A percentile compares a stretch with the other conserved stretches of the same genome.
phyloP scores from a whole-genome alignment of 345 rosid species.

The Angophora floribunda region DNA sequence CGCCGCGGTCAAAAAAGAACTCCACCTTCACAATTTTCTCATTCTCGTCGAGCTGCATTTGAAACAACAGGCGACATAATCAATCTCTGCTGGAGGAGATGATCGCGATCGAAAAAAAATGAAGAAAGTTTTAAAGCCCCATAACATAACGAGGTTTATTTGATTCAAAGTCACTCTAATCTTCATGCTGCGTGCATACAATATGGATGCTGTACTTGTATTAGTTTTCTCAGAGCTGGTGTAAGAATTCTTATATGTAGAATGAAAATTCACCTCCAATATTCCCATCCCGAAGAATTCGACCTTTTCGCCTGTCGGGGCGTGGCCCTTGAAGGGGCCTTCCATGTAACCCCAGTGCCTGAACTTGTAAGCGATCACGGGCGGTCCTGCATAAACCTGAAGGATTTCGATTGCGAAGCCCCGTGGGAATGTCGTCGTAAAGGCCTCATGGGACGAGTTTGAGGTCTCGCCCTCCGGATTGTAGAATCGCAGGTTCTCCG shows the following conservation, averaged over 20 bases:
- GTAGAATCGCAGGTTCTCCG: slow-evolving; percentile 24
- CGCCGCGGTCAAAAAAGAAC: slow-evolving; percentile 37
- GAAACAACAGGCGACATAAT: not conserved
- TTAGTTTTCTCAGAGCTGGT: not conserved
- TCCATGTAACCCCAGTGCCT: slow-evolving; percentile 74
- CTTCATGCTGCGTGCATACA: not conserved
- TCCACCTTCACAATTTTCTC: slow-evolving; percentile 49
- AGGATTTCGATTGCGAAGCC: slow-evolving; percentile 58
- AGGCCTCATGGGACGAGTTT: slow-evolving; percentile 18
- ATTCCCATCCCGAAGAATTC: slow-evolving; percentile 28
- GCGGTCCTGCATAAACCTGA: slow-evolving; percentile 53
- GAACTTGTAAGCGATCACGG: slow-evolving; percentile 48
- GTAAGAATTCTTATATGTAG: not conserved
- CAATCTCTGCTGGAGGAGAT: not conserved
- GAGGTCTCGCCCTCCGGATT: slow-evolving; percentile 21
- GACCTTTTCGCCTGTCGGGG: slow-evolving; percentile 45
- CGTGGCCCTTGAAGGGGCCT: slow-evolving; percentile 60
- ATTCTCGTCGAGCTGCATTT: slow-evolving; percentile 27
- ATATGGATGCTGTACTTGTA: not conserved
- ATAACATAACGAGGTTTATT: not conserved
- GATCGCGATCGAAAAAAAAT: not conserved
- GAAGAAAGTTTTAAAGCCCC: not conserved
- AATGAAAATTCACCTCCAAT: slow-evolving; percentile 9
- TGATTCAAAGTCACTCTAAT: not conserved
- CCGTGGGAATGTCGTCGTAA: slow-evolving; percentile 43